Evolutionary conservation across 805 yeast species (phyloP).

Genomic region (Komagataella mondaviorum): DNA sequence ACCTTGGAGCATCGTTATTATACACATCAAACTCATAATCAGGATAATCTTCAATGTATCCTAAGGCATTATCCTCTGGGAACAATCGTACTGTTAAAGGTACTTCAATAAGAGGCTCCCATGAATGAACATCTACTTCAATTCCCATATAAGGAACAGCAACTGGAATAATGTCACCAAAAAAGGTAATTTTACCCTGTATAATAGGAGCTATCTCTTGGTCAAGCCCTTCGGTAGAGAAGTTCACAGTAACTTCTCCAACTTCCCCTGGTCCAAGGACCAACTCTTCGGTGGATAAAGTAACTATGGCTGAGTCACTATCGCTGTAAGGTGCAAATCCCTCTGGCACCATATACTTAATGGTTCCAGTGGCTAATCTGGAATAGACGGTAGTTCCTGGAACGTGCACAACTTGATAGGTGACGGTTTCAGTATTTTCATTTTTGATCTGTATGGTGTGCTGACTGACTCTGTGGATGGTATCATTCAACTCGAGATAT

Average conservation of each 20-base stretch:
- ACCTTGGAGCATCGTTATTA: slow-evolving; percentile 1
- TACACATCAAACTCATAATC: background rate
- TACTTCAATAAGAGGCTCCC: slow-evolving; percentile 3
- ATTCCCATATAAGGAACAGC: slow-evolving; percentile 8
- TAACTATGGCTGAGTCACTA: slow-evolving; percentile 1
- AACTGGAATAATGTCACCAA: slow-evolving; percentile 7
- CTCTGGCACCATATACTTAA: background rate
- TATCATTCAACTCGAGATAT: slow-evolving; percentile 6
- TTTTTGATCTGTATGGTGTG: slow-evolving; percentile 5
- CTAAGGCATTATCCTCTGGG: background rate
- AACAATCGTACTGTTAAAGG: background rate
- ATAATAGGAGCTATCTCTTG: slow-evolving; percentile 2
- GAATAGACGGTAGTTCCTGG: slow-evolving; percentile 2
- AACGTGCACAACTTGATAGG: slow-evolving; percentile 2
- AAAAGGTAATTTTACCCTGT: slow-evolving; percentile 5
- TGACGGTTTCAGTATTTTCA: slow-evolving; percentile 3
- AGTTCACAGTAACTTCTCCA: slow-evolving; percentile 3
- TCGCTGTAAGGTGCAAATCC: background rate
- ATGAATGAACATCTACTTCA: slow-evolving; percentile 3
- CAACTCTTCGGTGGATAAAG: slow-evolving; percentile 1
- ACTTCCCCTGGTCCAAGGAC: slow-evolving; percentile 4
- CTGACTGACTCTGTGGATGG: slow-evolving; percentile 4
- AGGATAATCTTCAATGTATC: background rate
- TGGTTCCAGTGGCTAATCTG: background rate
- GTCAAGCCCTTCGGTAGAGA: background rate